Percentiles rank a stretch among this genome's conserved stretches.
These are phyloP conservation scores for Eruca vesicaria DNA, from an alignment of 441 rosid genomes.

Conservation along the genomic window DNA sequence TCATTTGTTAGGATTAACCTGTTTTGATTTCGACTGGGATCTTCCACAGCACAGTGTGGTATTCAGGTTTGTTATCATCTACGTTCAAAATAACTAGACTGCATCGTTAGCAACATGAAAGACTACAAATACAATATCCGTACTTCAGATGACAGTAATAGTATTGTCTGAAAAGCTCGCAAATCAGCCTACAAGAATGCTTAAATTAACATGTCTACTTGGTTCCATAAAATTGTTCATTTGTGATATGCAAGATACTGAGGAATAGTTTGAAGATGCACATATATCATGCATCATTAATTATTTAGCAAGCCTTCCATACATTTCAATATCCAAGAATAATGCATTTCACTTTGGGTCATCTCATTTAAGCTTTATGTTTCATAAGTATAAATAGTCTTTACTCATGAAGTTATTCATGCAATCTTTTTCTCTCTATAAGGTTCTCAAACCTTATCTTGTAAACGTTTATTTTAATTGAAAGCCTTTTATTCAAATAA, in stretches of 20 bases:
- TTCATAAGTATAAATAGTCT: no score
- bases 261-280: neutral
- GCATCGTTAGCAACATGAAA: neutral
- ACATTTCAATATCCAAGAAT: neutral
- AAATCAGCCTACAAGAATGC: neutral
- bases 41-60: neutral
- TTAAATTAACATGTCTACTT: neutral
- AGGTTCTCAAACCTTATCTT: no score
- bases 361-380: no score
- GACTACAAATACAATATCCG: neutral
- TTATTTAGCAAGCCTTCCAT: neutral
- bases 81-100: neutral
- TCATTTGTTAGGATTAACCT: neutral
- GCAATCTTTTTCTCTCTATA: no score
- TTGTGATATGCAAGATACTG: neutral
- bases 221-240: neutral
- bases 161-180: neutral
- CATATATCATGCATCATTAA: neutral
- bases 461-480: no score
- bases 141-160: neutral
- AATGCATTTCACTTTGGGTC: no score
- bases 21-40: neutral
- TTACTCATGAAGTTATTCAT: no score
- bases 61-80: neutral
- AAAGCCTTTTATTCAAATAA: no score